Base-by-base conservation (phyloP, 139 green algal genomes). In the Diplosphaera chodatii region DNA sequence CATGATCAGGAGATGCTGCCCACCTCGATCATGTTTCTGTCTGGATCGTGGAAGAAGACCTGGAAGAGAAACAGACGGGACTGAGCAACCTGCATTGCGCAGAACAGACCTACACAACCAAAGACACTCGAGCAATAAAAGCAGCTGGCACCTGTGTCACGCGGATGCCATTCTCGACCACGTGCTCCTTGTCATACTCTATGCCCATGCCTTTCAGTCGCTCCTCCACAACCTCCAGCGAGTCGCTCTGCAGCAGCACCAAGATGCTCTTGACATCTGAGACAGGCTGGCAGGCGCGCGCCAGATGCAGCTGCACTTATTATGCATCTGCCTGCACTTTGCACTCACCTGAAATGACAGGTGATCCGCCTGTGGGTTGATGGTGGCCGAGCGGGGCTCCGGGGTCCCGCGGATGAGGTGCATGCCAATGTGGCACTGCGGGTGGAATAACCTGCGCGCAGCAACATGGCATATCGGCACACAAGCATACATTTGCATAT, bases 1-100 rank as follows among this genome's bases (percentile, higher is more conserved):
- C n/a, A n/a, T n/a, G n/a, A 68, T 13, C 16, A 41, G 28, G 5
- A 21, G 4, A 22, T 68, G 20, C 32, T 4, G 30, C 62, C 3
- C 33, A 66, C 64, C 75, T 86, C 78, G 64, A 92, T 88, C 81
- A 89, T 91, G 78, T 88, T 88, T 73, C 87, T 73, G 63, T 93
- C 87, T 4, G 86, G 84, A 73, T 93, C 87, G 28, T 91, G 84
- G 40, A 91, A 87, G 68, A 93, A 92, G 0, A 91, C 37, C 79
- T 89, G 81, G 62, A 69, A 13, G 13, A 64, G 37, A 48, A 48
- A 48, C 37, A 8, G n/a, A 48, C 37, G 37, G 13, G 37, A 48
- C 13, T 48, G 13, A 13, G n/a, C n/a, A n/a, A n/a, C n/a, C n/a
- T n/a, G n/a, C n/a, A n/a, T n/a, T n/a, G n/a, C n/a, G n/a, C n/a